These are phyloP conservation scores for Ceratocystis variospora DNA, from an alignment of 2,329 filamentous ascomycete species.

Conservation along the genomic window DNA sequence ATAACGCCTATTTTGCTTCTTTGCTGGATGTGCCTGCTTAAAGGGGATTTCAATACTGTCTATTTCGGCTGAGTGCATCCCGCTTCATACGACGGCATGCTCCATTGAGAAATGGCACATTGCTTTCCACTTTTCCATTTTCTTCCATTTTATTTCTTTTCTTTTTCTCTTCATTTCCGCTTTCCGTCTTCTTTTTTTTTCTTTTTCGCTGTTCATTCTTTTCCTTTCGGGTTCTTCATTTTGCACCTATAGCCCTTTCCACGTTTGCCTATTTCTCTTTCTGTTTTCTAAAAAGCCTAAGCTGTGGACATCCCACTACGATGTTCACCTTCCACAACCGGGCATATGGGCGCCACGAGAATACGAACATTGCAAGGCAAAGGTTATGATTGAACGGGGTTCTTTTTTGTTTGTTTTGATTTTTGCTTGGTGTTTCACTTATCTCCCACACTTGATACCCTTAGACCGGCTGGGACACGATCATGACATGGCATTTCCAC, in stretches of 20 bases:
- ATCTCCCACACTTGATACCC: slow-evolving; percentile 22
- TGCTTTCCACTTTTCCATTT: slow-evolving; percentile 18
- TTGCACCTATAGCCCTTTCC: slow-evolving; percentile 4
- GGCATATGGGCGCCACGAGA: slow-evolving; percentile 21
- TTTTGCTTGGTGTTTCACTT: slow-evolving; percentile 20
- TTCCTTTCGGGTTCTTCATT: slow-evolving; percentile 9
- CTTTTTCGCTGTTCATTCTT: slow-evolving; percentile 14
- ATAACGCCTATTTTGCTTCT: neutral
- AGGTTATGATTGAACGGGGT: slow-evolving; percentile 21
- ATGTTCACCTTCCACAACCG: neutral
- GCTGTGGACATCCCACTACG: neutral
- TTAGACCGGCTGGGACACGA: slow-evolving; percentile 23
- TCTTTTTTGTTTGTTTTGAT: slow-evolving; percentile 22
- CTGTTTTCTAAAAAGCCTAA: slow-evolving; percentile 13
- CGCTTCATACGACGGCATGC: neutral
- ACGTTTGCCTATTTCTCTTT: slow-evolving; percentile 14
- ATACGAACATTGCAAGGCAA: slow-evolving; percentile 23
- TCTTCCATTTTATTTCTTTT: slow-evolving; percentile 21
- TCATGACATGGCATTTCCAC: slow-evolving; percentile 20
- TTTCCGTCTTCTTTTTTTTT: slow-evolving; percentile 11
- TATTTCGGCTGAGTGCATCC: neutral
- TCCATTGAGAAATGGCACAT: slow-evolving; percentile 7
- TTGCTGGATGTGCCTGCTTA: neutral
- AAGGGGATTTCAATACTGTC: neutral
- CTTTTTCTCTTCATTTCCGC: slow-evolving; percentile 24